Base-by-base conservation (phyloP, 495 filamentous ascomycete genomes). In the Penicillium pancosmium region DNA sequence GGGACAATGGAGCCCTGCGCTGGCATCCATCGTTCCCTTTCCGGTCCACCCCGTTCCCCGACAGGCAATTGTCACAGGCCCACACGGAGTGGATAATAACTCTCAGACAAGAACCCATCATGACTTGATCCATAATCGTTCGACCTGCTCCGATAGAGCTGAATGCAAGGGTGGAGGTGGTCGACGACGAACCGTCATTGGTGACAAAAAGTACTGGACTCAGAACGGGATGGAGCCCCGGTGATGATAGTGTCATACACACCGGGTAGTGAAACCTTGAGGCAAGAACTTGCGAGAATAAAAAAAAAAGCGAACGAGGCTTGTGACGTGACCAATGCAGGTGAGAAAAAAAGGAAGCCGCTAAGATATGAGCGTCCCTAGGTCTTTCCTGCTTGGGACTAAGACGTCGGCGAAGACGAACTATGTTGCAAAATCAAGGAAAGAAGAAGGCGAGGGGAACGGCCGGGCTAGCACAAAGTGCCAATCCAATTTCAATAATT, bases 171-270 rank as follows among this genome's bases (percentile, higher is more conserved):
- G 62, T 56, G 46, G 53, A 50, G 57, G 50, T 51, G 43, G 53
- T 50, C 36, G 19, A 47, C 3, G 3, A 36, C 21, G 48, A 16
- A 33, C 31, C n/a, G 25, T 52, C 55, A 65, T 61, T 59, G 55
- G 59, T 52, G 52, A 43, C 25, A 10, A 38, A 4, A n/a, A 18
- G n/a, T 41, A 41, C 36, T n/a, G 21, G 35, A 23, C 59, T 56
- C 52, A 49, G 8, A 25, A 11, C 12, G n/a, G 34, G 49, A 61
- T 65, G 40, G 52, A 50, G 52, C 41, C 47, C 50, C 49, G 19
- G 35, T 12, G 16, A 16, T 56, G 52, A 59, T 61, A 58, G 63
- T 61, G 63, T 65, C 63, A 62, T 65, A 56, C 63, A 56, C 63
- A 65, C 63, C 40, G 35, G 12, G 11, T n/a, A 38, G 27, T 21